Evolutionary conservation across 345 rosid species (phyloP).

Genomic region (Noccaea caerulescens): DNA sequence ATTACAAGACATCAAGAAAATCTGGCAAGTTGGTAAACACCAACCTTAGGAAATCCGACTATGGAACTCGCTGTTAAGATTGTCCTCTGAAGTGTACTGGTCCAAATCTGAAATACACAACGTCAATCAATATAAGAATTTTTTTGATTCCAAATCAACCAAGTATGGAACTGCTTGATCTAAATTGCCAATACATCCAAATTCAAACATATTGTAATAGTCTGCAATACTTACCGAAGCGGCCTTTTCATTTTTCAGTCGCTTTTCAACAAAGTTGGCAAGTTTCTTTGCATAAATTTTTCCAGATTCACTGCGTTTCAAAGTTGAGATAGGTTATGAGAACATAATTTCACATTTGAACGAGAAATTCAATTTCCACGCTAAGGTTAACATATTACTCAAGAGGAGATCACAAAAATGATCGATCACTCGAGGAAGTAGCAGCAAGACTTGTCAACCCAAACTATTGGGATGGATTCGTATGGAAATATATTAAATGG

Average conservation of each 20-base stretch:
- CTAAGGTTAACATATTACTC: slow-evolving; percentile 17
- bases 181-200: slow-evolving; percentile 1
- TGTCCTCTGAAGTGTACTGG: slow-evolving; percentile 97
- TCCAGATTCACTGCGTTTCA: slow-evolving; percentile 73
- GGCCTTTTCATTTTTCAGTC: slow-evolving; percentile 91
- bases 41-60: slow-evolving; percentile 93
- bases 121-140: background rate
- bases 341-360: slow-evolving; percentile 21
- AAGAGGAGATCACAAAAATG: slow-evolving; percentile 8
- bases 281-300: slow-evolving; percentile 90
- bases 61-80: slow-evolving; percentile 86
- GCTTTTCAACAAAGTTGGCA: slow-evolving; percentile 84
- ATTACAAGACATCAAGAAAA: slow-evolving; percentile 12
- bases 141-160: too few species aligned
- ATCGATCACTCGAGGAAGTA: slow-evolving; percentile 3
- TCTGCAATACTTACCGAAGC: slow-evolving; percentile 81
- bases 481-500: background rate
- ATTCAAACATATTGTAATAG: slow-evolving; percentile 12
- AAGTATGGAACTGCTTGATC: too few species aligned
- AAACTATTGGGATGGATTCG: slow-evolving; percentile 22
- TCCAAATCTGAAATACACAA: slow-evolving; percentile 74
- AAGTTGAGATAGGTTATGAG: slow-evolving; percentile 29
- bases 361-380: background rate
- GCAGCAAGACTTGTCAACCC: slow-evolving; percentile 22
- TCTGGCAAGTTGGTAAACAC: slow-evolving; percentile 19